These are phyloP conservation scores for Conticribra weissflogii DNA, from an alignment of 108 stramenopile genomes.

Conservation along the genomic window DNA sequence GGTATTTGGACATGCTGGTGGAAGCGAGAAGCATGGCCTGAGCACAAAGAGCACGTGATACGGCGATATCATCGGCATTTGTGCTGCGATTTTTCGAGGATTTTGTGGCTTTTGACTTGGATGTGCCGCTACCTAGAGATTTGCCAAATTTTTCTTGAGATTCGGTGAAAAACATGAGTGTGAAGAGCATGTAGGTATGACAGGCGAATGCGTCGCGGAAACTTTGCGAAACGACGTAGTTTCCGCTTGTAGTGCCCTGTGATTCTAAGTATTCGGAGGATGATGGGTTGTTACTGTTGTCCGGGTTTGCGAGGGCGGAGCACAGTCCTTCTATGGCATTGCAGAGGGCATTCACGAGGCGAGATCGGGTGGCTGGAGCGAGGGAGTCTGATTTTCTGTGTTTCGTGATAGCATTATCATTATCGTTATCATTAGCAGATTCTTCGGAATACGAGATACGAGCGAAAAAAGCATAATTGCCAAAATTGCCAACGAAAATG, in stretches of 20 bases:
- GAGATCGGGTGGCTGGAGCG: conserved; percentile 57
- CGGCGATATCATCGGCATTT: conserved; percentile 33
- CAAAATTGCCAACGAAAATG: too few species aligned
- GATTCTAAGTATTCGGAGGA: neutral
- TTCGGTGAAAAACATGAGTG: conserved; percentile 85
- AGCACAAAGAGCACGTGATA: conserved; percentile 61
- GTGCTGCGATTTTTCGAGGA: conserved; percentile 1
- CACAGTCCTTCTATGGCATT: conserved; percentile 60
- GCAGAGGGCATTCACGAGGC: conserved; percentile 62
- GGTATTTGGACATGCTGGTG: conserved; percentile 58
- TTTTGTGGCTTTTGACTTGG: conserved; percentile 18
- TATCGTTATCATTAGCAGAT: too few species aligned
- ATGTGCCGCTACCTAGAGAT: conserved; percentile 25
- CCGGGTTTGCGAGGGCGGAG: conserved; percentile 42
- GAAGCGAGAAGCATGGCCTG: conserved; percentile 70
- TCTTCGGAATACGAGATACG: too few species aligned
- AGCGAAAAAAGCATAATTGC: too few species aligned
- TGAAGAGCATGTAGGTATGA: conserved; percentile 90
- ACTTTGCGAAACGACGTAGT: conserved; percentile 59
- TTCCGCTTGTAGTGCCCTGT: conserved; percentile 11
- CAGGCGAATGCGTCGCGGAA: conserved; percentile 81
- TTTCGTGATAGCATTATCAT: too few species aligned
- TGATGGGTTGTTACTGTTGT: neutral
- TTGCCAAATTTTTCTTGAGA: conserved; percentile 65
- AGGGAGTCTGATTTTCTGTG: conserved; percentile 73